phyloP scores from a whole-genome alignment of 2,329 filamentous ascomycete genomes.

The Trichoderma aggressivum region DNA sequence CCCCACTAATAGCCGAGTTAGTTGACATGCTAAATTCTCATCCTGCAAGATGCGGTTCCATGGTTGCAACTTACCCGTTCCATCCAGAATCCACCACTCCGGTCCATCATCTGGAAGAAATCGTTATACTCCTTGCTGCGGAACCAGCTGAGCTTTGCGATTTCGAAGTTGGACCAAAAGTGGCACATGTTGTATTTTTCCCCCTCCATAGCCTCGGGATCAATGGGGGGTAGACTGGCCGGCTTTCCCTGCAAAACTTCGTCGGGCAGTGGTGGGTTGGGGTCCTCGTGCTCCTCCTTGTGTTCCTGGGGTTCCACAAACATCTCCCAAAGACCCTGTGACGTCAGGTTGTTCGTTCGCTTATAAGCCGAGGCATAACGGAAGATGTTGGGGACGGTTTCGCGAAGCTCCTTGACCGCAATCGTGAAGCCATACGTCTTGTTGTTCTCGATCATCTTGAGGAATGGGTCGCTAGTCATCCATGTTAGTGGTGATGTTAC shows the following conservation, averaged over 20 bases:
- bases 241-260: conserved; percentile 77
- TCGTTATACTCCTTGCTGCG: conserved; percentile 96
- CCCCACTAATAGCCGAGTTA: conserved; percentile 68
- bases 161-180: conserved; percentile 99
- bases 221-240: conserved; percentile 71
- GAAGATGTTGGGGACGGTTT: conserved; percentile 98
- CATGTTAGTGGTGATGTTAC: conserved; percentile 4
- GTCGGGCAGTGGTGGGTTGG: conserved; percentile 68
- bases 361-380: conserved; percentile 98
- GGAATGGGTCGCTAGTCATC: conserved; percentile 75
- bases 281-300: conserved; percentile 60
- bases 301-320: conserved; percentile 76
- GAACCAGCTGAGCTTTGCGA: conserved; percentile 92
- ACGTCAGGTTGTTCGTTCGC: conserved; percentile 83
- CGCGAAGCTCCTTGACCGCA: conserved; percentile 93
- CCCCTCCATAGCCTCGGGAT: conserved; percentile 91
- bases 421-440: conserved; percentile 99
- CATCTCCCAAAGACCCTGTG: conserved; percentile 97
- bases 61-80: conserved; percentile 66
- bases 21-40: neutral
- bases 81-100: conserved; percentile 98
- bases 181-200: conserved; percentile 99
- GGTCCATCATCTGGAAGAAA: conserved; percentile 99
- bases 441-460: conserved; percentile 88
- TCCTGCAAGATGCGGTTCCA: neutral